Conservation (phyloP, 1,139 yeast species). For the Wickerhamomyces sp. region DNA sequence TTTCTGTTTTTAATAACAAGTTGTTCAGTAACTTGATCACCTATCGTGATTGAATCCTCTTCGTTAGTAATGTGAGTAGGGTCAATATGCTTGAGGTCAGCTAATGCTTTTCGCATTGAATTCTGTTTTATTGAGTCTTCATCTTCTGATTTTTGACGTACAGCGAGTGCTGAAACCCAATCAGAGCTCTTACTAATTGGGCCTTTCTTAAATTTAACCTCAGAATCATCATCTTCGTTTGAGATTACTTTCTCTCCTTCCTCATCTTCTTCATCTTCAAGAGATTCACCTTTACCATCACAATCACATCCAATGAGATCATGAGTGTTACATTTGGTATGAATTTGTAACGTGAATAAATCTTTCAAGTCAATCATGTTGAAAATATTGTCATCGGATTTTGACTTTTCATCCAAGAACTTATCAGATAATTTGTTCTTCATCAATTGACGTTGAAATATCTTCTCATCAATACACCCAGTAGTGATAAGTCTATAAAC, state of each 20-base stretch:
- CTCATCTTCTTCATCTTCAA: constrained; percentile 17
- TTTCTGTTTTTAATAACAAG: constrained; percentile 10
- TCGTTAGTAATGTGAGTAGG: constrained; percentile 31
- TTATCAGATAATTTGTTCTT: constrained; percentile 77
- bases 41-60: constrained; percentile 11
- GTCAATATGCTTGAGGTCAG: constrained; percentile 58
- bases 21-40: constrained; percentile 19
- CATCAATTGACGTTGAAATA: constrained; percentile 88
- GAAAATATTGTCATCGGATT: constrained; percentile 48
- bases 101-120: constrained; percentile 52
- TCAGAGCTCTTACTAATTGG: constrained; percentile 16
- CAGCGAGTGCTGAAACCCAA: constrained; percentile 54
- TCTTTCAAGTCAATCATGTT: constrained; percentile 65
- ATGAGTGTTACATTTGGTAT: constrained; percentile 71
- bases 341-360: constrained; percentile 55
- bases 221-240: constrained; percentile 19
- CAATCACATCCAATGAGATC: constrained; percentile 77
- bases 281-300: constrained; percentile 42
- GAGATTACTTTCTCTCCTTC: too few species aligned
- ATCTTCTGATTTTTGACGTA: constrained; percentile 33
- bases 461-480: constrained; percentile 93
- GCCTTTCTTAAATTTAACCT: constrained; percentile 24
- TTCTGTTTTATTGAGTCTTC: constrained; percentile 30
- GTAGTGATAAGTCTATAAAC: constrained; percentile 81
- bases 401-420: constrained; percentile 55